Base-by-base conservation (phyloP, 129 eudicot genomes). In the Ambrosia artemisiifolia region DNA sequence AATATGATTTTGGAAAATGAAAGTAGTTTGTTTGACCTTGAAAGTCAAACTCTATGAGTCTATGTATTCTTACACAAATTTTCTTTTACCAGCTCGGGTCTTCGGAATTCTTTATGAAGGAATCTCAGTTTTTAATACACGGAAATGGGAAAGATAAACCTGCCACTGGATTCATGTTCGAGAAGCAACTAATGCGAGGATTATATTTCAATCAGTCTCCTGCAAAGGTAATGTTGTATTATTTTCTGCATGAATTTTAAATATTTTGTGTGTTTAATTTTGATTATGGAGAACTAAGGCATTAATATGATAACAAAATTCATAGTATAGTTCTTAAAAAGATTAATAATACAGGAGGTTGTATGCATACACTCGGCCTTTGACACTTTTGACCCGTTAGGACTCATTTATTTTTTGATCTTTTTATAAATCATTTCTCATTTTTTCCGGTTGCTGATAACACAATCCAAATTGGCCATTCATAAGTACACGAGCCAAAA, bases 71-170 rank as follows among this genome's bases (percentile, higher is more conserved):
- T 14, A 75, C 36, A 55, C 17, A 42, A 44, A 4, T 57, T 17
- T 19, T 38, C 63, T 50, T 76, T 82, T 70, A 6, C 51, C 98
- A 95, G 99, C 94, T 95, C 60, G 97, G 99, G 53, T 95, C 97
- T 75, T 86, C 96, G 50, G 94, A 88, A 71, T 85, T 82, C 33
- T 90, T 95, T 65, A 72, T 84, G 82, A 77, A 91, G 79, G 95
- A 94, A 47, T 90, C 99, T 0, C 88, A 95, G 67, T 88, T 84
- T 59, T 53, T 95, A 69, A 83, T 86, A 36, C 85, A 85, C 40
- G 99, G 99, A 59, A 86, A 95, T 66, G 99, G 99, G 14, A 77
- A 84, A 73, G 97, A 88, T 78, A 85, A 95, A 47, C 94, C 99
- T 65, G 91, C 99, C 7, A 95, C 99, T 7, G 96, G 89, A 19